Percentiles rank a stretch among this genome's conserved stretches.
phyloP scores from a whole-genome alignment of 108 stramenopile species.

The Cyclotella baltica region DNA sequence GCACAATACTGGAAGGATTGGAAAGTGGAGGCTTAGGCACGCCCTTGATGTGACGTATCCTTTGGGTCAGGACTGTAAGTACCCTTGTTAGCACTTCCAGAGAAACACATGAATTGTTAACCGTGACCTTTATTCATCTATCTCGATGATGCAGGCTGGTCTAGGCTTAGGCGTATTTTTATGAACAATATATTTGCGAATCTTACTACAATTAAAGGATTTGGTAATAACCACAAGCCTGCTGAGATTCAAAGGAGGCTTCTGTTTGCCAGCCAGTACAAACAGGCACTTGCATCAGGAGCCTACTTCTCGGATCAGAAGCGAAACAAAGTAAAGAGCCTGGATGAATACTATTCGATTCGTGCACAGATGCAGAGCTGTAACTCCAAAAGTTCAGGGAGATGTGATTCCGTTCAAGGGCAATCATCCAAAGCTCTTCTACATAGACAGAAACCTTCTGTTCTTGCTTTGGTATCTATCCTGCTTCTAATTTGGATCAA shows the following conservation, averaged over 20 bases:
- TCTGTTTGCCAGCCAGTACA: constrained; percentile 28
- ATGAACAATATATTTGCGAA: constrained; percentile 35
- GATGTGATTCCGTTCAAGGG: not conserved
- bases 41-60: constrained; percentile 32
- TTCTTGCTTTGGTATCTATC: not conserved
- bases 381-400: not conserved
- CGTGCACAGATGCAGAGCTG: constrained; percentile 26
- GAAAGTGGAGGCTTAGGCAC: constrained; percentile 19
- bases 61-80: not conserved
- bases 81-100: not conserved
- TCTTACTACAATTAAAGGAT: constrained; percentile 22
- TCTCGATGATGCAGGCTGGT: constrained; percentile 17
- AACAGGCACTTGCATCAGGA: constrained; percentile 25
- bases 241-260: constrained; percentile 30
- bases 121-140: not conserved
- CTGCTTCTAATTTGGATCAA: not conserved
- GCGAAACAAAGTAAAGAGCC: constrained; percentile 28
- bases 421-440: not conserved
- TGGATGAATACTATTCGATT: constrained; percentile 38
- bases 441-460: not conserved
- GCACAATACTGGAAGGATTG: constrained; percentile 26
- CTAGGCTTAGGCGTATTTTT: constrained; percentile 6
- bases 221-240: constrained; percentile 13
- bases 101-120: not conserved
- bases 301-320: constrained; percentile 13